Evolutionary conservation across 1,139 yeast species (phyloP).

Genomic region (Debaryomyces coudertii): DNA sequence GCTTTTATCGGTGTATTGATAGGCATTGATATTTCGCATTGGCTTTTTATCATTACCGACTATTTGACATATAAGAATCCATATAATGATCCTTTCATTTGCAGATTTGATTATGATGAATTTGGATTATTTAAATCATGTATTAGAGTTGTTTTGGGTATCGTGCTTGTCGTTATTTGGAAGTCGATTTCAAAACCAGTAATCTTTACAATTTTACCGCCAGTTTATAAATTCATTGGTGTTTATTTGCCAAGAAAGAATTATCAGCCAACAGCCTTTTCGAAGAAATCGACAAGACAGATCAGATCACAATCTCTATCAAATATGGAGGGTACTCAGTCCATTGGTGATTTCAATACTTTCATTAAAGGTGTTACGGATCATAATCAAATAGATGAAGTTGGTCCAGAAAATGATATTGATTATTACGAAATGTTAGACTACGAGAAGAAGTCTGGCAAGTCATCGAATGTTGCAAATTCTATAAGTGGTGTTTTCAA

Average conservation of each 20-base stretch:
- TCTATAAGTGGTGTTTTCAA: slow-evolving; percentile 45
- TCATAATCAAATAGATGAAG: slow-evolving; percentile 28
- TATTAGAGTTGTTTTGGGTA: slow-evolving; percentile 59
- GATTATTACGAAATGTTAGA: slow-evolving; percentile 49
- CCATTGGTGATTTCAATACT: slow-evolving; percentile 38
- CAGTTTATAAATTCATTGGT: slow-evolving; percentile 48
- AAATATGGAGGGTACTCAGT: slow-evolving; percentile 36
- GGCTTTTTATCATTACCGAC: slow-evolving; percentile 37
- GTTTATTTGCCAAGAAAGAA: slow-evolving; percentile 46
- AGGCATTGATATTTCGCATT: slow-evolving; percentile 68
- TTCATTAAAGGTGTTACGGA: slow-evolving; percentile 36
- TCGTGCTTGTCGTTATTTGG: slow-evolving; percentile 67
- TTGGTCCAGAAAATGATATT: slow-evolving; percentile 46
- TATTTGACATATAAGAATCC: slow-evolving; percentile 24
- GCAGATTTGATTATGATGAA: slow-evolving; percentile 42
- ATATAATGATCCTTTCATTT: slow-evolving; percentile 33
- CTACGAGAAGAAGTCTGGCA: slow-evolving; percentile 22
- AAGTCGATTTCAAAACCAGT: slow-evolving; percentile 66
- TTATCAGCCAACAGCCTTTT: slow-evolving; percentile 44
- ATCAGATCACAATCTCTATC: slow-evolving; percentile 46
- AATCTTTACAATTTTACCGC: slow-evolving; percentile 52
- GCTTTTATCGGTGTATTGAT: slow-evolving; percentile 89
- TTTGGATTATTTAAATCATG: slow-evolving; percentile 46
- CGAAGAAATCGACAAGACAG: slow-evolving; percentile 36
- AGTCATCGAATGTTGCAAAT: not conserved